phyloP scores from a whole-genome alignment of 2,329 filamentous ascomycete genomes.

The Hymenoscyphus infarciens region DNA sequence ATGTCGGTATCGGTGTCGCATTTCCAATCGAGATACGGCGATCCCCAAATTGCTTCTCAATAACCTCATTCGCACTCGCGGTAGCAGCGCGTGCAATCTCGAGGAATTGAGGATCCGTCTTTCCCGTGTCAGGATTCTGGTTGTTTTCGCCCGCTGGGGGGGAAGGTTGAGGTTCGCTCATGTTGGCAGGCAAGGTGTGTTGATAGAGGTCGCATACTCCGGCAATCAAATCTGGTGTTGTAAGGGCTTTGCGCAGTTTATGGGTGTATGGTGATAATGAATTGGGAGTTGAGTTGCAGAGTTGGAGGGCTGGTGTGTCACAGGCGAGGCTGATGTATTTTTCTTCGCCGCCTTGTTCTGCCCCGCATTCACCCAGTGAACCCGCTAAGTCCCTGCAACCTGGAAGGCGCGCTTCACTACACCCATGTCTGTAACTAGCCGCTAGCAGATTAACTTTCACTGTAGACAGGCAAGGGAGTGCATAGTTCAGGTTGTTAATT shows the following conservation, averaged over 20 bases:
- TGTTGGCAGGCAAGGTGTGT: background rate
- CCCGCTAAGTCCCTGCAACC: background rate
- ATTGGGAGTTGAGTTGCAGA: background rate
- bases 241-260: background rate
- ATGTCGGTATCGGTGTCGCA: background rate
- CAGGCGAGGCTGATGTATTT: background rate
- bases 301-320: background rate
- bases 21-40: background rate
- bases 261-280: background rate
- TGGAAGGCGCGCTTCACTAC: background rate
- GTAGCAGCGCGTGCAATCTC: background rate
- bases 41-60: background rate
- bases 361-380: no score
- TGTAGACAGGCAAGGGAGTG: no score
- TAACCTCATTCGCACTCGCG: background rate
- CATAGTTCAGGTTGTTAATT: no score
- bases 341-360: no score
- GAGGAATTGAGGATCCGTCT: background rate
- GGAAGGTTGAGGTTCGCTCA: background rate
- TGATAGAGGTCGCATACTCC: background rate
- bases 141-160: background rate
- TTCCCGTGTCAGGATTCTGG: background rate
- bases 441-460: no score
- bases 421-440: background rate
- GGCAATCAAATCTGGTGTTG: background rate